Base-by-base conservation (phyloP, 345 rosid genomes). In the Gynandropsis gynandra region DNA sequence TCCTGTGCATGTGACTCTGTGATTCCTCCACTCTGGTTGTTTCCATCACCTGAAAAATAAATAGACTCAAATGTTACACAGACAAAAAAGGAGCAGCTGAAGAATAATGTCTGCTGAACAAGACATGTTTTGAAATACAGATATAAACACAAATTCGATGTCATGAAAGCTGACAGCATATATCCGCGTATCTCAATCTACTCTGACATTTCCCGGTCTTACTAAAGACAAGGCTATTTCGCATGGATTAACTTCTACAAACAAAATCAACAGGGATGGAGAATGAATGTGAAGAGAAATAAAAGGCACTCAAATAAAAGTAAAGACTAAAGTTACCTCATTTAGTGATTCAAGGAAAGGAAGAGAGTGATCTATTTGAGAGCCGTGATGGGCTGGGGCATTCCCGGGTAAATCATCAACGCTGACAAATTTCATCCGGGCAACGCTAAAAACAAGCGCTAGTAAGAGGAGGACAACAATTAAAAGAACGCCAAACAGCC, bases 271-370 rank as follows among this genome's bases (percentile, higher is more conserved):
- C 15, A 54, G 49, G 15, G 59, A 37, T 37, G 41, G n/a, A 24
- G 5, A 24, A 24, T 24, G 29, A 24, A 5, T 5, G 11, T 37
- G 41, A 10, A 37, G 41, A 24, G 13, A 41, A n/a, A 52, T 10
- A 8, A 9, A 27, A 16, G 40, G 35, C 43, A 8, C 33, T 24
- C 14, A 15, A 33, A 34, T 38, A 6, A 58, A 48, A 47, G 55
- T 19, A 46, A 51, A 52, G 44, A 59, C 46, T 16, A 47, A 33
- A 50, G 51, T 40, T 47, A 83, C 97, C 97, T 89, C 97, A 61
- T 89, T 89, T 58, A 89, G 56, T 24, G 97, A 89, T 78, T 89
- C 97, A 14, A 89, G 69, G 64, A 89, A 89, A 57, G 97, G 97
- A 61, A 89, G 85, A 3, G 97, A 89, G 72, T 82, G 85, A 73